phyloP scores from a whole-genome alignment of 768 basidiomycete species.

The Piloderma croceum region DNA sequence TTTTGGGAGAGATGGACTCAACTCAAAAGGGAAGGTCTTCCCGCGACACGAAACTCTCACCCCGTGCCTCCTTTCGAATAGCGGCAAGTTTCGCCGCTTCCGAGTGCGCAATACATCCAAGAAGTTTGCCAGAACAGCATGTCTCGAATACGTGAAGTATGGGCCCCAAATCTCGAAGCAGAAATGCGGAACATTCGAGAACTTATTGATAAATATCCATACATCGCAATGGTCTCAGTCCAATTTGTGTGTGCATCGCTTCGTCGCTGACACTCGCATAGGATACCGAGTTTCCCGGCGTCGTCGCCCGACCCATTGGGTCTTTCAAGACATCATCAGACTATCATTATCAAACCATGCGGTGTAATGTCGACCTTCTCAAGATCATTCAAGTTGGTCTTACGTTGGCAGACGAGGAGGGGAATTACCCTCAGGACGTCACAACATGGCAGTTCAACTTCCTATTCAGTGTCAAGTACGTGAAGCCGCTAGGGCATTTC shows the following conservation, averaged over 20 bases:
- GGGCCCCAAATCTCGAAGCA: constrained; percentile 86
- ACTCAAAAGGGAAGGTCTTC: too few species aligned
- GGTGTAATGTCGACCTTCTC: constrained; percentile 97
- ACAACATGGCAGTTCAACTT: constrained; percentile 99
- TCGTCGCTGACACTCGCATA: constrained; percentile 32
- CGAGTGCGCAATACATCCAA: too few species aligned
- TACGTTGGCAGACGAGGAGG: constrained; percentile 90
- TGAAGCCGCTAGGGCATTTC: constrained; percentile 9
- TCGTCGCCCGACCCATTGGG: constrained; percentile 95
- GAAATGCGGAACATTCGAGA: constrained; percentile 89
- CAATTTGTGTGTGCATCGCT: constrained; percentile 12
- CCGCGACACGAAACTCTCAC: too few species aligned
- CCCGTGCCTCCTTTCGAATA: too few species aligned
- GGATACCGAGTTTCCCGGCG: constrained; percentile 99
- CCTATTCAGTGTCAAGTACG: constrained; percentile 82
- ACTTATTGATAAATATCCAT: constrained; percentile 85
- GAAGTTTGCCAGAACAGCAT: too few species aligned
- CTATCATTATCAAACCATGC: constrained; percentile 99
- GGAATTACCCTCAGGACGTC: constrained; percentile 82
- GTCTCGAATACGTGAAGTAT: constrained; percentile 91
- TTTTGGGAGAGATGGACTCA: too few species aligned
- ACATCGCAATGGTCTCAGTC: constrained; percentile 83
- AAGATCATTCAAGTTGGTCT: constrained; percentile 98
- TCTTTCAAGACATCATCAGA: constrained; percentile 94
- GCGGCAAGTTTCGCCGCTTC: too few species aligned